A percentile compares a stretch with the other conserved stretches of the same genome.
phyloP scores from a whole-genome alignment of 129 eudicot genomes.

The Glebionis coronaria region DNA sequence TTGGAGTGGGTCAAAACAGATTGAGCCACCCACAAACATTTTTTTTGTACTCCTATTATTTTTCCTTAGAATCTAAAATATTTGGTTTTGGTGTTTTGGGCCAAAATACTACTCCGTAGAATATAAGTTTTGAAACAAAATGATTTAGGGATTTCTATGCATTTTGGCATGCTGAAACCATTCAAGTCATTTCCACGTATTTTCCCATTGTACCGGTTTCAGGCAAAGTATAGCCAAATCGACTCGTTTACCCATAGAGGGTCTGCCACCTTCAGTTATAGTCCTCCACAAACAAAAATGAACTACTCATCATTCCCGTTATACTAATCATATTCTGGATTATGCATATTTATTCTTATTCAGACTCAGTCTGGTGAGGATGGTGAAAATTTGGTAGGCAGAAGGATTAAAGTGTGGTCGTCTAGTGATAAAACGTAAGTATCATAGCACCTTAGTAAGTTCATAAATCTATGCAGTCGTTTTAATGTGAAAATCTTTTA shows the following conservation, averaged over 20 bases:
- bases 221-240: too few species aligned
- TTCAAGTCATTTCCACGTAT: too few species aligned
- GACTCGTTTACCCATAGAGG: too few species aligned
- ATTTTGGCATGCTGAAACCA: too few species aligned
- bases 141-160: too few species aligned
- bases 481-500: neutral
- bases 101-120: too few species aligned
- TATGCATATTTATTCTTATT: neutral
- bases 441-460: neutral
- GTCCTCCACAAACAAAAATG: neutral
- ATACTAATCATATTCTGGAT: neutral
- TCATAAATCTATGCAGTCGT: neutral
- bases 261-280: too few species aligned
- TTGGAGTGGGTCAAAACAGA: neutral
- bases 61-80: too few species aligned
- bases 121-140: too few species aligned
- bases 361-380: neutral
- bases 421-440: neutral
- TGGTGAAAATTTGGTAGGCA: constrained; percentile 2
- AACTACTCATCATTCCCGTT: neutral
- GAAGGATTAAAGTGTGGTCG: neutral
- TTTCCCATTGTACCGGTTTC: too few species aligned
- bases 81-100: too few species aligned
- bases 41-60: too few species aligned
- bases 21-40: neutral